Base-by-base conservation (phyloP, 2,329 filamentous ascomycete genomes). In the Emmonsiellopsis sp. region DNA sequence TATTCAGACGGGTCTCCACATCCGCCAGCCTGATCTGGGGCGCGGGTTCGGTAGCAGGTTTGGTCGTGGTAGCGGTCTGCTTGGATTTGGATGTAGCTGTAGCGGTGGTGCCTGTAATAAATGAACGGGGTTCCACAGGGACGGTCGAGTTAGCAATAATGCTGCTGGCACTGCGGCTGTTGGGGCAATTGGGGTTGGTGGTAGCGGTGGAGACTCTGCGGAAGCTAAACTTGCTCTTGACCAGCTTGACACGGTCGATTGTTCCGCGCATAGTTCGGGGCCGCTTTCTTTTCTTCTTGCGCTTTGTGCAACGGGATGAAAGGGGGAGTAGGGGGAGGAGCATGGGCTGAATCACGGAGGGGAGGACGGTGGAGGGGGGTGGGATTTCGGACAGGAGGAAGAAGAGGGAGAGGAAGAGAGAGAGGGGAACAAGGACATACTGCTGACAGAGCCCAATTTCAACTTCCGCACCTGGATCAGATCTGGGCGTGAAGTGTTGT, bases 1-100 rank as follows among this genome's bases (percentile, higher is more conserved):
- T 73, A 59, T 73, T 72, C 61, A 73, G 58, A 51, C 64, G 61
- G 15, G 70, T 69, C 59, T 72, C 71, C 59, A 73, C 68, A 65
- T 69, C 67, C 38, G 67, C 62, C 38, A 73, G 62, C 52, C 63
- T 67, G 51, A 73, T 58, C 58, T 67, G 70, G 45, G 67, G 61
- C 20, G 20, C 20, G 32, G 43, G 32, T 42, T 55, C 54, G 52
- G 52, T 32, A 50, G 46, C 32, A 40, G 47, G n/a, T 45, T 47
- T 26, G 20, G 20, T 26, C 20, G 20, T 26, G 20, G 20, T 26
- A 26, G 20, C 20, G 20, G 20, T 26, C 20, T 26, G 20, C 20
- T 26, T 26, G 20, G 20, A 26, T 51, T 26, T 26, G 20, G 20
- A 26, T 51, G 38, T 15, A 46, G 53, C 41, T 40, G 42, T 54